Percentiles rank a stretch among this genome's conserved stretches.
Conservation (phyloP, 495 filamentous ascomycete species). For the Lepidopterella palustris region DNA sequence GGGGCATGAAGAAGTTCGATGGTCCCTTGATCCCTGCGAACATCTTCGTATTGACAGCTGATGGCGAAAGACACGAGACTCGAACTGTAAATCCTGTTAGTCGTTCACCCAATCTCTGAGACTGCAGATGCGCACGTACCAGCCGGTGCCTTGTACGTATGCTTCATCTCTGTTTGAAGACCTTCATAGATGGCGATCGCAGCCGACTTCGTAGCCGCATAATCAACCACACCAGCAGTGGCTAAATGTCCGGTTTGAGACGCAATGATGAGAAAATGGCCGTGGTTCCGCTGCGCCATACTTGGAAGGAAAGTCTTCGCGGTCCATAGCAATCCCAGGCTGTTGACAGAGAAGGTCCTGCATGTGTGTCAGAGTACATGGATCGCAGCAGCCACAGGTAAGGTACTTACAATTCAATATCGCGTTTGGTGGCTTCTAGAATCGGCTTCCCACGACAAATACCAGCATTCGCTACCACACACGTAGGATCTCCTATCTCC, state of each 20-base stretch:
- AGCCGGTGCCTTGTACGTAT: slow-evolving; percentile 2
- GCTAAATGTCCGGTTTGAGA: slow-evolving; percentile 9
- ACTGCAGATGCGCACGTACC: not conserved
- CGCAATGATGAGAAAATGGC: too few relatives aligned
- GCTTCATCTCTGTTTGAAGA: slow-evolving; percentile 10
- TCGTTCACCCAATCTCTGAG: not conserved
- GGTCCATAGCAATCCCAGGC: slow-evolving; percentile 8
- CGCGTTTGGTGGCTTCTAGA: not conserved
- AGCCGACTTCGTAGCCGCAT: slow-evolving; percentile 9
- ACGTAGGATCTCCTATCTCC: not conserved
- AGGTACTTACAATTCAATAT: not conserved
- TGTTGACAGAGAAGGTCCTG: slow-evolving; percentile 12
- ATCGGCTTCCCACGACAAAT: not conserved
- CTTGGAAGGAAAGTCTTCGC: slow-evolving; percentile 13
- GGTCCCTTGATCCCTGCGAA: slow-evolving; percentile 4
- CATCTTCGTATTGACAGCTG: not conserved
- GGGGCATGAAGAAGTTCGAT: slow-evolving; percentile 6
- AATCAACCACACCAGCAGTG: slow-evolving; percentile 6
- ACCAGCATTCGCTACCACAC: not conserved
- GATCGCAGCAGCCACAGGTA: not conserved
- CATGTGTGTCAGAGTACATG: not conserved
- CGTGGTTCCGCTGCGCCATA: slow-evolving; percentile 11
- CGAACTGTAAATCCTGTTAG: not conserved
- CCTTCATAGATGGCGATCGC: slow-evolving; percentile 20
- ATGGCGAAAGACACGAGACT: slow-evolving; percentile 1